Conservation (phyloP, 352 stramenopile species). For the Phytophthora palmivora region DNA sequence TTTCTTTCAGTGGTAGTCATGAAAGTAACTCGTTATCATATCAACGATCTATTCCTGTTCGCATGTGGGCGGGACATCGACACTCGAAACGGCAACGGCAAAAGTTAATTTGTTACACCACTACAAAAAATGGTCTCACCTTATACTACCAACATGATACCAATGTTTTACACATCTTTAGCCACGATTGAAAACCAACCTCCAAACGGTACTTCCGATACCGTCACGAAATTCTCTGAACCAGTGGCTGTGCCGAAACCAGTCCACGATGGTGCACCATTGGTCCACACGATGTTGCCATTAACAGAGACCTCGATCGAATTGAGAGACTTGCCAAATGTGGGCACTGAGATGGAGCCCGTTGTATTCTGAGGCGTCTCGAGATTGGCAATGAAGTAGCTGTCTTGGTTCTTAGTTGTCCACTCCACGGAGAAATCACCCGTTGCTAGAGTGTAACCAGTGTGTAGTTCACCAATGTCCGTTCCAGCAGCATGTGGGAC, state of each 20-base stretch:
- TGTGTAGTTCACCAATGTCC: constrained; percentile 25
- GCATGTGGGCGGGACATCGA: no score
- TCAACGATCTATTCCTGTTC: no score
- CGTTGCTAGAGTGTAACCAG: constrained; percentile 31
- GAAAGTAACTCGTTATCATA: no score
- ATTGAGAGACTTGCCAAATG: constrained; percentile 33
- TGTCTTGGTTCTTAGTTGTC: constrained; percentile 28
- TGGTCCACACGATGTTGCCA: constrained; percentile 34
- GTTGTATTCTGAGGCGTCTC: constrained; percentile 27
- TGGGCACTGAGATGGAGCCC: constrained; percentile 39
- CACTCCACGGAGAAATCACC: constrained; percentile 34
- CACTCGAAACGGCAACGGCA: no score
- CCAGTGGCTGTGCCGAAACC: constrained; percentile 14
- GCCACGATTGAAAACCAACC: constrained; percentile 27
- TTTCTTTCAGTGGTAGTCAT: no score
- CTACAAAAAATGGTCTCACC: no score
- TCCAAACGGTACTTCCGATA: constrained; percentile 15
- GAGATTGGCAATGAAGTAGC: constrained; percentile 29
- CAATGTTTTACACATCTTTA: constrained; percentile 7
- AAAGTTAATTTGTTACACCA: no score
- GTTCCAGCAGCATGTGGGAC: constrained; percentile 30
- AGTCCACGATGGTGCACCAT: constrained; percentile 14
- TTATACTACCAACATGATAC: no score
- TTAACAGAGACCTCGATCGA: constrained; percentile 42
- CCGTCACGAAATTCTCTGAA: constrained; percentile 33